Evolutionary conservation across 2,329 filamentous ascomycete genomes (phyloP), one percentile per base, ranked within the genome.

Genomic region (Fusarium duplospermum): DNA sequence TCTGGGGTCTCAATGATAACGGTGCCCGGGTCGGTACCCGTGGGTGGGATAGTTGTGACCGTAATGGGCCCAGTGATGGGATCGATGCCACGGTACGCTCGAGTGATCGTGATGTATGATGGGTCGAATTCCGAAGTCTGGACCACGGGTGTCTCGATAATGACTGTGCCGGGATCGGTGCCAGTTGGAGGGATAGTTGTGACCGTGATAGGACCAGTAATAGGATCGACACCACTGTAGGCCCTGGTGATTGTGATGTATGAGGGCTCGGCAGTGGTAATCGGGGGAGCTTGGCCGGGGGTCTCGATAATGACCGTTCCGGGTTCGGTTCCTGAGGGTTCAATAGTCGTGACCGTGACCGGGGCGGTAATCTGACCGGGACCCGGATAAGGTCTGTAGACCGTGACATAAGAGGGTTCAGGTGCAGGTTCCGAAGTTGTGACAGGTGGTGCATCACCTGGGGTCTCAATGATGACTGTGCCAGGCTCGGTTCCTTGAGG

Each of bases 401-500:
- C 18, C 3, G 69, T 58, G 22, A 58, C 35, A 13, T 58, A 58
- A 11, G 54, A 38, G 16, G 54, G 31, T 16, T 36, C 33, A 2
- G 52, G 52, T 8, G 29, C 31, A 13, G 42, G 42, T 27, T 36
- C 31, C 0, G 57, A 42, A 10, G 38, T 42, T 8, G 57, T 60
- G 20, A 45, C 20, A 6, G 38, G 36, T 11, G 24, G 35, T 5
- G 42, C 33, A 10, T 9, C 16, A 6, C 16, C 18, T 4, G 64
- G 64, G 7, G 64, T 66, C 29, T 66, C 64, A 2, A 66, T 62
- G 18, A 66, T 62, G 35, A 66, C 45, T 13, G 58, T 66, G 5
- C 64, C 64, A 22, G 64, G 58, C n/a, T 56, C 40, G 8, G n/a
- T 27, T 27, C 50, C 59, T 24, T 47, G 42, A 1, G 64, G 64